Base-by-base conservation (phyloP, 2,329 filamentous ascomycete genomes). In the Fusarium multiceps region DNA sequence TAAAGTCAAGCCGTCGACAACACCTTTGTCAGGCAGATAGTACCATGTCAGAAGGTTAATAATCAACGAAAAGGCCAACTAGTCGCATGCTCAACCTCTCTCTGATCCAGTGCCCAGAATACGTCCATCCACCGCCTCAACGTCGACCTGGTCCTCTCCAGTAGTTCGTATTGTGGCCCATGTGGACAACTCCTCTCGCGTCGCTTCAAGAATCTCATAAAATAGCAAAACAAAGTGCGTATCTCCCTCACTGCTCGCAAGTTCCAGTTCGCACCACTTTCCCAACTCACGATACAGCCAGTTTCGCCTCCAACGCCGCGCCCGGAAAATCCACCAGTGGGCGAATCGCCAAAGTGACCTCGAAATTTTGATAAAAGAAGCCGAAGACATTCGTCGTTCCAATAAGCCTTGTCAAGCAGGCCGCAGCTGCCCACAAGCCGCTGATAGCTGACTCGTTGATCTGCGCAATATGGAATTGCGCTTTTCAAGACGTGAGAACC, bases 251-350 rank as follows among this genome's bases (percentile, higher is more conserved):
- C 48, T 45, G 58, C 63, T 59, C 62, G 55, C 57, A 57, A 72
- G 59, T 65, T 56, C 66, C 63, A 66, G 54, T 56, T 55, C 56
- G 55, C 55, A 62, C 70, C 57, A 50, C 47, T 57, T 63, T 58
- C 61, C 66, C 64, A 70, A 68, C 61, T 57, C 72, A 67, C 68
- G 34, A 55, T 66, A 66, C 62, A 61, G 51, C 72, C 71, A 53
- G 42, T 65, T 75, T 74, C 72, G 72, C 72, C 72, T 59, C 63
- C 56, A 74, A 74, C 72, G 72, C 72, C 72, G 67, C 69, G 72
- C 72, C 72, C 72, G 58, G 61, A 74, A 74, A 60, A 59, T 68
- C 72, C 72, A 69, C 62, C 60, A 71, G 53, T 70, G 69, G 69
- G 69, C 71, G 63, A 71, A 60, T 72, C 59, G 68, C 69, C 71